phyloP scores from a whole-genome alignment of 1,284 basidiomycete species.

The Testicularia cyperi region DNA sequence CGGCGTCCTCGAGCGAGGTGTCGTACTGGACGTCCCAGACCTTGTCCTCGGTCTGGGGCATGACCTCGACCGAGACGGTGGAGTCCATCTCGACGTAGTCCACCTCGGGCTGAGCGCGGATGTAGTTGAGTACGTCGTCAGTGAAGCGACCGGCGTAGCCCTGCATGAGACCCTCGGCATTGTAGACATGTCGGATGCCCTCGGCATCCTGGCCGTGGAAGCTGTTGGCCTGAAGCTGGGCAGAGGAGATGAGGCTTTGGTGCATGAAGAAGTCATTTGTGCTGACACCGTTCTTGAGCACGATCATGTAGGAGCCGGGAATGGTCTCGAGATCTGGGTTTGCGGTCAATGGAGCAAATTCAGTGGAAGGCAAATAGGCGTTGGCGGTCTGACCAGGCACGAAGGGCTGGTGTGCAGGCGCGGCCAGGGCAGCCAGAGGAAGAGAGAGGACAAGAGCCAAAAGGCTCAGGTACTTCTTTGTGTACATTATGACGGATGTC shows the following conservation, averaged over 20 bases:
- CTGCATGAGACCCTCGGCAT: constrained; percentile 63
- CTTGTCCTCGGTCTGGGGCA: constrained; percentile 48
- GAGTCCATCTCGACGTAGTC: constrained; percentile 84
- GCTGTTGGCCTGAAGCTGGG: constrained; percentile 41
- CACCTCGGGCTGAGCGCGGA: constrained; percentile 85
- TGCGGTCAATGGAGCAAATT: constrained; percentile 37
- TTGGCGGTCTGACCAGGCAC: constrained; percentile 36
- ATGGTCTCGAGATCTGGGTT: constrained; percentile 49
- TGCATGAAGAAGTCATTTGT: constrained; percentile 47
- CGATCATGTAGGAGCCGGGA: constrained; percentile 54
- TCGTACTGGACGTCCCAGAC: constrained; percentile 60
- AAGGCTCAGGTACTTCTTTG: constrained; percentile 38
- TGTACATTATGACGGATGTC: constrained; percentile 23
- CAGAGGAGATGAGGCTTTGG: constrained; percentile 37
- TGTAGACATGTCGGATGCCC: constrained; percentile 54
- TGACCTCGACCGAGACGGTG: constrained; percentile 50
- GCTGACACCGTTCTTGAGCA: constrained; percentile 54
- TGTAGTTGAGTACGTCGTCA: constrained; percentile 71
- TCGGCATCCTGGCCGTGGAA: constrained; percentile 41
- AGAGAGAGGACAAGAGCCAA: constrained; percentile 38
- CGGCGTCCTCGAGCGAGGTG: constrained; percentile 70
- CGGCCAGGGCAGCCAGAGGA: constrained; percentile 33
- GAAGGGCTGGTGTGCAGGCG: constrained; percentile 40
- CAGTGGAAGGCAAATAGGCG: constrained; percentile 33
- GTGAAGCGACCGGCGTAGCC: constrained; percentile 88